These are phyloP conservation scores for Kuraishia molischiana DNA, from an alignment of 805 yeast species.

Conservation along the genomic window DNA sequence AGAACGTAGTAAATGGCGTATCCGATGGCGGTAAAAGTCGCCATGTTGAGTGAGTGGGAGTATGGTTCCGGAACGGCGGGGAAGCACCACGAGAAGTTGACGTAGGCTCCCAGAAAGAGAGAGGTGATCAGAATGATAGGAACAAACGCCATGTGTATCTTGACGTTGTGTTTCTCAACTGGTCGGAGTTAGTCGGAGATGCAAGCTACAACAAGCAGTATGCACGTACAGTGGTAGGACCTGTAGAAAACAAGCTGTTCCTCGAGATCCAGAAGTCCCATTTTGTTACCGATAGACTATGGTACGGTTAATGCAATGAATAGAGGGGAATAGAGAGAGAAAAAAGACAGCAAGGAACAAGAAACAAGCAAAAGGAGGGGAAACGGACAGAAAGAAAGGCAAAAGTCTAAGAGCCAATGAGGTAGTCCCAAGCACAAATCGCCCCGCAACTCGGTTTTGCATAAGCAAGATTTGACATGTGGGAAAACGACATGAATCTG, in stretches of 20 bases:
- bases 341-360: too few relatives aligned
- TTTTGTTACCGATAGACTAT: too few relatives aligned
- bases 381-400: too few relatives aligned
- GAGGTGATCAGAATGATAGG: slow-evolving; percentile 63
- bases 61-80: slow-evolving; percentile 10
- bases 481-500: too few relatives aligned
- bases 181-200: slow-evolving; percentile 33
- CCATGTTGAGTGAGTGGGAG: slow-evolving; percentile 28
- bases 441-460: too few relatives aligned
- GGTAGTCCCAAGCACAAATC: too few relatives aligned
- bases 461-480: too few relatives aligned
- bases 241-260: slow-evolving; percentile 54
- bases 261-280: slow-evolving; percentile 24
- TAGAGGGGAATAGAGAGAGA: too few relatives aligned
- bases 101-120: slow-evolving; percentile 26
- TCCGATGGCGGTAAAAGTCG: slow-evolving; percentile 30
- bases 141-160: slow-evolving; percentile 70
- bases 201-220: background rate
- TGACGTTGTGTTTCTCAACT: slow-evolving; percentile 45
- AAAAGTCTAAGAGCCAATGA: too few relatives aligned
- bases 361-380: too few relatives aligned
- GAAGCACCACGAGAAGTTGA: slow-evolving; percentile 12
- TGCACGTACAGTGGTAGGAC: slow-evolving; percentile 18
- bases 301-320: too few relatives aligned
- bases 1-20: slow-evolving; percentile 51